A percentile compares a stretch with the other conserved stretches of the same genome.
These are phyloP conservation scores for Tylopilus balloui DNA, from an alignment of 768 basidiomycete genomes.

Conservation along the genomic window DNA sequence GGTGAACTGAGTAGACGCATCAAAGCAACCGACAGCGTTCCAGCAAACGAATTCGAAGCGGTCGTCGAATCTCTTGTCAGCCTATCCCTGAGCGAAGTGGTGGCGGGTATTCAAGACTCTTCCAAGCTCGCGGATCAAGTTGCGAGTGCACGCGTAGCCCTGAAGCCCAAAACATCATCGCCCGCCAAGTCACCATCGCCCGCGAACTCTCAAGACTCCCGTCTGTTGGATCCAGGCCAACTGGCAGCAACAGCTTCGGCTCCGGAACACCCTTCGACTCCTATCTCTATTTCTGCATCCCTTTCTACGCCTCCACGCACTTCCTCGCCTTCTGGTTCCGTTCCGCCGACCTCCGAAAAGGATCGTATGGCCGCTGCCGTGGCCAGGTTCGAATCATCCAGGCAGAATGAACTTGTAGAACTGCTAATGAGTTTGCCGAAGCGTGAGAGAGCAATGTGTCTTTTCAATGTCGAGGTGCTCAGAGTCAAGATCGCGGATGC, in stretches of 20 bases:
- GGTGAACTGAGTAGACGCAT: conserved; percentile 79
- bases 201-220: conserved; percentile 65
- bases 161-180: conserved; percentile 36
- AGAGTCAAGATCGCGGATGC: conserved; percentile 77
- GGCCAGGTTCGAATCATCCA: conserved; percentile 53
- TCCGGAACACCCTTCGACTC: conserved; percentile 87
- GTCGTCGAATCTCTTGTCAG: conserved; percentile 71
- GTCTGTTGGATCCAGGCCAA: conserved; percentile 57
- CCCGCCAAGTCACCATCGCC: conserved; percentile 51
- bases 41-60: conserved; percentile 50
- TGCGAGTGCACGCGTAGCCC: conserved; percentile 33
- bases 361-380: conserved; percentile 73
- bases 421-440: conserved; percentile 84
- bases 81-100: conserved; percentile 70
- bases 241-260: conserved; percentile 76
- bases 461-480: conserved; percentile 82
- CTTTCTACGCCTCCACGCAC: conserved; percentile 81
- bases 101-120: conserved; percentile 70
- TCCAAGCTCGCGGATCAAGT: conserved; percentile 64
- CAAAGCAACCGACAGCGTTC: conserved; percentile 51
- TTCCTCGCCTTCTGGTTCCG: conserved; percentile 65
- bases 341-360: conserved; percentile 62
- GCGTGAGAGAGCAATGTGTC: conserved; percentile 84
- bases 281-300: conserved; percentile 70
- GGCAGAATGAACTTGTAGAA: conserved; percentile 64